Evolutionary conservation across 768 basidiomycete genomes (phyloP), one percentile per base, ranked within the genome.

Genomic region (Megacollybia marginata): DNA sequence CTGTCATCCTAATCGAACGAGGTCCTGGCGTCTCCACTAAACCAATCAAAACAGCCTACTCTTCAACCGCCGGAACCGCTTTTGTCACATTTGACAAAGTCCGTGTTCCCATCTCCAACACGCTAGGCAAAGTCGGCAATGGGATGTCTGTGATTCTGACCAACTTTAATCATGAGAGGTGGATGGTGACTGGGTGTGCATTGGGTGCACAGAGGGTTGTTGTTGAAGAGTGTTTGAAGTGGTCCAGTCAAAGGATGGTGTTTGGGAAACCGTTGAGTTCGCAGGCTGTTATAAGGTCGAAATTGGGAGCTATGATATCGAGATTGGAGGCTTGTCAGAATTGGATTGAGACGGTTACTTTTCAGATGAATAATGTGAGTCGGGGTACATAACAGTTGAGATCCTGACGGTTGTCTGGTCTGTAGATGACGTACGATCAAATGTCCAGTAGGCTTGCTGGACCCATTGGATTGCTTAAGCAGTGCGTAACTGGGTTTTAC

Each of bases 201-300:
- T 73, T 89, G 52, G 72, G 85, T 38, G 79, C 85, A 33, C 92
- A 94, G 57, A 77, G 93, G 38, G 65, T 84, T 19, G 74, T 88
- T 42, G 88, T 94, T 15, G 93, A 95, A 61, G 93, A 96, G 65
- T 92, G 87, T 60, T 69, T 95, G 57, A 93, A 92, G 84, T 88
- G 93, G 93, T 75, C 88, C 15, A 80, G 83, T 49, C 91, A 96
- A 58, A 83, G 94, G 38, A 75, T 85, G 47, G 92, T 92, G 15
- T 97, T 96, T 59, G 92, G 92, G 15, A 94, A 92, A 62, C 88
- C 88, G 16, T 72, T 92, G 48, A 76, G 76, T 48, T 70, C 81
- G 23, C 89, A 94, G 60, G 76, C 94, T 8, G 93, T 96, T 57
- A 87, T 98, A 55, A 80, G 94, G 15, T 70, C 85, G 31, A 95